These are phyloP conservation scores for Aspergillus melleus DNA, from an alignment of 2,329 filamentous ascomycete genomes.

Conservation along the genomic window DNA sequence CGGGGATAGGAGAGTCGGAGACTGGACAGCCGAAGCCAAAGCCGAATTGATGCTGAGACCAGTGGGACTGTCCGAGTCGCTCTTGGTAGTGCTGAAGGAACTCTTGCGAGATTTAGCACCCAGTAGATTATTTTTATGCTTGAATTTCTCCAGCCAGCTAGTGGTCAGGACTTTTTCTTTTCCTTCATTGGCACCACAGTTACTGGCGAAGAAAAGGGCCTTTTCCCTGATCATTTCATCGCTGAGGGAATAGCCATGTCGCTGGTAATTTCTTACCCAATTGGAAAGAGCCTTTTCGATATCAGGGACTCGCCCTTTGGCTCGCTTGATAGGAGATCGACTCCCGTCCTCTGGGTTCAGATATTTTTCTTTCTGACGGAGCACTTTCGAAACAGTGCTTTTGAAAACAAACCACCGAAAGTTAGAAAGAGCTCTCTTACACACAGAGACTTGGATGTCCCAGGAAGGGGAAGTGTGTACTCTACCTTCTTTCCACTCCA, in stretches of 20 bases:
- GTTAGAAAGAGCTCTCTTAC: slow-evolving; percentile 14
- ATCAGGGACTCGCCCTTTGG: slow-evolving; percentile 83
- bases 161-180: slow-evolving; percentile 70
- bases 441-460: not conserved
- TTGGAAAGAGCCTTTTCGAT: slow-evolving; percentile 88
- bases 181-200: slow-evolving; percentile 69
- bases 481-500: slow-evolving; percentile 93
- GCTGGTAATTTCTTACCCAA: slow-evolving; percentile 80
- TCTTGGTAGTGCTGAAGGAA: slow-evolving; percentile 51
- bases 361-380: slow-evolving; percentile 93
- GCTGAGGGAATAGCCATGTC: slow-evolving; percentile 69
- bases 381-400: slow-evolving; percentile 97
- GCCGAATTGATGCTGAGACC: slow-evolving; percentile 58
- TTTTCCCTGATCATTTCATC: slow-evolving; percentile 85
- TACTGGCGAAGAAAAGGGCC: slow-evolving; percentile 75
- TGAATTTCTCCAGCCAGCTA: slow-evolving; percentile 92
- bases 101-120: slow-evolving; percentile 56
- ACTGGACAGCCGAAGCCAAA: slow-evolving; percentile 58
- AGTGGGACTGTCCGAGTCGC: slow-evolving; percentile 67
- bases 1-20: slow-evolving; percentile 69
- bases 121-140: slow-evolving; percentile 74
- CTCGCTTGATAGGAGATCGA: slow-evolving; percentile 75
- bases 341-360: slow-evolving; percentile 77
- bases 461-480: slow-evolving; percentile 8
- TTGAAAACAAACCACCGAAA: slow-evolving; percentile 9